phyloP scores from a whole-genome alignment of 352 stramenopile species.

The Blastocystis sp. region DNA sequence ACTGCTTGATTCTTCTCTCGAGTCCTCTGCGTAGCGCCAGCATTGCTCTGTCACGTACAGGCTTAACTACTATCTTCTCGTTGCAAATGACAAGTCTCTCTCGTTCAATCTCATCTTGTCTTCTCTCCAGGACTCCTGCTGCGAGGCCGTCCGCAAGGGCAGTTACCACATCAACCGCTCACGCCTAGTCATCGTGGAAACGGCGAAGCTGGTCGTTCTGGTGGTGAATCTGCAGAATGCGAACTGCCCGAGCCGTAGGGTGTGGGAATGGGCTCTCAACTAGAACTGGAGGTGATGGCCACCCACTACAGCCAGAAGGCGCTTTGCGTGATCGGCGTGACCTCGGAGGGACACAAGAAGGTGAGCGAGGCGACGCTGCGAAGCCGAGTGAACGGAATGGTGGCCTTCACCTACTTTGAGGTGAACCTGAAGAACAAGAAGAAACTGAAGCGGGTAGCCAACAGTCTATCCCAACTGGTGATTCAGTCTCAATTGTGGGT shows the following conservation, averaged over 20 bases:
- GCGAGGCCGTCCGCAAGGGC: neutral
- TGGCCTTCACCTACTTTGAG: neutral
- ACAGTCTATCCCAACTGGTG: neutral
- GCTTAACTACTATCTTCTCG: neutral
- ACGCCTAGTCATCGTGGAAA: neutral
- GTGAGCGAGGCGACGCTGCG: neutral
- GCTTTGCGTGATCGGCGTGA: neutral
- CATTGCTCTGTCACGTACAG: neutral
- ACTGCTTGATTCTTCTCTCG: neutral
- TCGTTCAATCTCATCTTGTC: neutral
- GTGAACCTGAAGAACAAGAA: neutral
- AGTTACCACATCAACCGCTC: neutral
- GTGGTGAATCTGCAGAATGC: neutral
- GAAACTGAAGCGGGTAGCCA: neutral
- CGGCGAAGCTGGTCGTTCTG: neutral
- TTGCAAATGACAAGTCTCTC: neutral
- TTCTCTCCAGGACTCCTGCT: neutral
- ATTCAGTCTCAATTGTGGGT: constrained; percentile 18
- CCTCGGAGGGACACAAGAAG: neutral
- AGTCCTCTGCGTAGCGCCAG: neutral
- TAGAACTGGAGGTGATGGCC: neutral
- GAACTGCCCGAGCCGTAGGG: neutral
- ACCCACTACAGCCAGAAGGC: neutral
- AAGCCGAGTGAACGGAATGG: neutral
- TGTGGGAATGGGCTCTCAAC: neutral